A percentile compares a stretch with the other conserved stretches of the same genome.
Conservation (phyloP, 129 eudicot genomes). For the Artemisia annua region DNA sequence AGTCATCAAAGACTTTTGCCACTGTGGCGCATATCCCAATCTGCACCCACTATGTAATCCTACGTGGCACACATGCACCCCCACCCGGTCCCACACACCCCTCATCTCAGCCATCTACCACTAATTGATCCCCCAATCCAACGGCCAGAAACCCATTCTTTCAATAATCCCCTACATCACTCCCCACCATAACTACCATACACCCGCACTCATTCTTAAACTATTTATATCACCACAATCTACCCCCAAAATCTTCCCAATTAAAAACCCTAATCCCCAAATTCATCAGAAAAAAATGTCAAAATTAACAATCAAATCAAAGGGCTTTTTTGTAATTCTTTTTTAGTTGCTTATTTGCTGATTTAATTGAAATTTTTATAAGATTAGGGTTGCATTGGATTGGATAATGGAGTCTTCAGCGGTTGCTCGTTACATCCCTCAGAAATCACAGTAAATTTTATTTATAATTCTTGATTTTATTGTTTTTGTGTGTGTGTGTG, state of each 20-base stretch:
- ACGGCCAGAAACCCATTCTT: no score
- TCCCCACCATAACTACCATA: no score
- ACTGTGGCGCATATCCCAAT: no score
- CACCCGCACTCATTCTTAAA: not conserved
- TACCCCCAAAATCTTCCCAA: slow-evolving; percentile 27
- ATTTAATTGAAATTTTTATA: slow-evolving; percentile 12
- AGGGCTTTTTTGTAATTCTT: slow-evolving; percentile 15
- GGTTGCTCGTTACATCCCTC: slow-evolving; percentile 32
- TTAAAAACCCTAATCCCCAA: slow-evolving; percentile 18
- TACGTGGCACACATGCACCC: no score
- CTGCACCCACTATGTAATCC: no score
- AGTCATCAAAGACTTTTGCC: no score
- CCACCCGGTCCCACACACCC: no score
- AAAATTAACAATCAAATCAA: not conserved
- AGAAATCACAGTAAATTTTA: slow-evolving; percentile 41
- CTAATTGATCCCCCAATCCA: no score
- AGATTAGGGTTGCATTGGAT: not conserved
- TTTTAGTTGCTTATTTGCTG: no score
- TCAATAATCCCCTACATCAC: no score
- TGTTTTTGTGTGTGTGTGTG: no score
- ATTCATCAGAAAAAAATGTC: slow-evolving; percentile 8
- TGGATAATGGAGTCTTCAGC: slow-evolving; percentile 51
- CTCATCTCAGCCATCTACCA: no score
- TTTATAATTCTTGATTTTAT: not conserved
- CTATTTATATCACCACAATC: slow-evolving; percentile 8